These are phyloP conservation scores for Arachis stenosperma DNA, from an alignment of 306 rosid genomes.

Conservation along the genomic window DNA sequence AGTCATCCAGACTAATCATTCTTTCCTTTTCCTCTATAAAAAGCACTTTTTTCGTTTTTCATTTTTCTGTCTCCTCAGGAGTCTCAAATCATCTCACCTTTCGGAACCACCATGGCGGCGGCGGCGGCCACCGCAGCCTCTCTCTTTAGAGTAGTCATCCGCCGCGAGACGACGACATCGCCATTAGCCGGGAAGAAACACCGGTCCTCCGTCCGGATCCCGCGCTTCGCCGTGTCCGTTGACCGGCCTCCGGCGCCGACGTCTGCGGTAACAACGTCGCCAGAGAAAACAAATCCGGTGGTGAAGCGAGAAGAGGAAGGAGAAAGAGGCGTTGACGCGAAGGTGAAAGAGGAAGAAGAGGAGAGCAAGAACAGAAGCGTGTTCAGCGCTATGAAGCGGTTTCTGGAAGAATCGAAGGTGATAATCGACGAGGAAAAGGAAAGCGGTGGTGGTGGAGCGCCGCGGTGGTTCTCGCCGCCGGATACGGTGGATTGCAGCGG, in stretches of 20 bases:
- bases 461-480: conserved; percentile 38
- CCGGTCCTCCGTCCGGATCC: conserved; percentile 27
- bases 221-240: conserved; percentile 42
- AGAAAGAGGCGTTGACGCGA: neutral
- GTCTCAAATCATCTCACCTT: neutral
- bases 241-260: conserved; percentile 25
- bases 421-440: conserved; percentile 49
- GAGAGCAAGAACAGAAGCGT: neutral
- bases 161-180: neutral
- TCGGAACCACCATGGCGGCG: conserved; percentile 53
- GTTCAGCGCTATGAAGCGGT: conserved; percentile 47
- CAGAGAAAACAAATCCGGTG: conserved; percentile 14
- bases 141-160: conserved; percentile 38
- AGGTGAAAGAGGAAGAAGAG: conserved; percentile 24
- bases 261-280: neutral
- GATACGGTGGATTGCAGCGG: conserved; percentile 58
- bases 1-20: too few relatives aligned
- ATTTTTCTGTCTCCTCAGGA: neutral
- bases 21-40: too few relatives aligned
- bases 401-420: conserved; percentile 54
- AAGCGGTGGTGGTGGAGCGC: conserved; percentile 40
- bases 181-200: conserved; percentile 5
- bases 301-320: conserved; percentile 25
- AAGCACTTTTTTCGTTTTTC: too few relatives aligned
- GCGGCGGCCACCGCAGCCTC: conserved; percentile 41